Conservation (phyloP, 371 early-diverging fungal genomes). For the Actinomortierella wolfii region DNA sequence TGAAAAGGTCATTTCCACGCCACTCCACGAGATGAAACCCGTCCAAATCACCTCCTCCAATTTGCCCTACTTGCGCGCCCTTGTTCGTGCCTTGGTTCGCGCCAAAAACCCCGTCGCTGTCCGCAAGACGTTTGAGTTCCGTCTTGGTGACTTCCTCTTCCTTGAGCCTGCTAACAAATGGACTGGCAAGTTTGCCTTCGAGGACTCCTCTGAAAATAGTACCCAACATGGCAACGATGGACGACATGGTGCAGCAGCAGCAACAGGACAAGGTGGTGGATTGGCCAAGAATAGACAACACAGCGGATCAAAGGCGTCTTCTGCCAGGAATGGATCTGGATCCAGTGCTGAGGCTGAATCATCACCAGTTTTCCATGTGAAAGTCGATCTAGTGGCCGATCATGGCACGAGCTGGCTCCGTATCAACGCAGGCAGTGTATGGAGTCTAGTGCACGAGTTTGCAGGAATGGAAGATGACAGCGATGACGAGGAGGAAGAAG, state of each 20-base stretch:
- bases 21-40: slow-evolving; percentile 26
- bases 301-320: slow-evolving; percentile 7
- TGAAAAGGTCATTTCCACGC: slow-evolving; percentile 30
- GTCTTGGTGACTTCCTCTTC: too few species aligned
- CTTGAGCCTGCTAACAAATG: too few species aligned
- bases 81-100: slow-evolving; percentile 28
- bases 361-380: slow-evolving; percentile 18
- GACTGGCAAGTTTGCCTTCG: too few species aligned
- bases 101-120: slow-evolving; percentile 35
- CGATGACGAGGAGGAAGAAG: slow-evolving; percentile 25
- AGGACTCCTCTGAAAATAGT: too few species aligned
- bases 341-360: neutral
- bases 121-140: slow-evolving; percentile 21
- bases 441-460: slow-evolving; percentile 37
- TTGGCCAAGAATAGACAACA: slow-evolving; percentile 17
- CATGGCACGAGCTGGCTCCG: slow-evolving; percentile 45
- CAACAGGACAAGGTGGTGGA: neutral
- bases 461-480: slow-evolving; percentile 42
- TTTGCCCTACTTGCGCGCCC: slow-evolving; percentile 30
- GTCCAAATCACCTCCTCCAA: slow-evolving; percentile 37
- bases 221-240: too few species aligned
- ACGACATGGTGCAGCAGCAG: slow-evolving; percentile 1
- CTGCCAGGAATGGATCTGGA: too few species aligned
- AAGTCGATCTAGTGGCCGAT: slow-evolving; percentile 35
- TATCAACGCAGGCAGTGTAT: slow-evolving; percentile 41